Evolutionary conservation across 2,329 filamentous ascomycete genomes (phyloP), one percentile per base, ranked within the genome.

Genomic region (Xylariaceae sp.): DNA sequence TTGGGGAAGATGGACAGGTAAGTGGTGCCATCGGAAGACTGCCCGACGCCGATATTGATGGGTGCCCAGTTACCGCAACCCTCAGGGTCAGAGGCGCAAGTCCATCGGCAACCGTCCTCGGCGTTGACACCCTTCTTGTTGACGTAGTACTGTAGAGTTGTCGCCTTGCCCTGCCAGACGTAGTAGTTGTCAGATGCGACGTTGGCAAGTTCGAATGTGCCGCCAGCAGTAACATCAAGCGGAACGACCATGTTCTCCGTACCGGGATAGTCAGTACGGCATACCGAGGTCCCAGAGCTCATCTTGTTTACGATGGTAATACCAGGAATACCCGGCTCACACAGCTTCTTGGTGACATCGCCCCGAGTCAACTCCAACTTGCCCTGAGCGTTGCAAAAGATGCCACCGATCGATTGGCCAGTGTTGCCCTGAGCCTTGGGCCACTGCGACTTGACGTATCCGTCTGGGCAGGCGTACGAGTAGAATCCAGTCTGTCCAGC

Each of bases 251-350:
- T 94, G 67, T 82, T 82, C 79, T 99, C 95, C 57, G 87, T 92
- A 71, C 92, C 94, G 61, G 95, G 95, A 78, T 99, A 99, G 75
- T 97, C 92, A 64, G 95, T 98, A 75, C 92, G 92, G 86, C 95
- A 99, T 66, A 96, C 84, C 40, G 89, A 83, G 24, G 91, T 88
- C 39, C 83, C 77, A 33, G 84, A 71, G 46, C 75, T 70, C 29
- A 97, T 81, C 53, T 88, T 86, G 82, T 96, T 99, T 74, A 87
- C 72, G 58, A 96, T 84, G 58, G 81, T 80, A 65, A 97, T 84
- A 64, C 87, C 85, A 36, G 87, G 86, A 46, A 84, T 82, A 61
- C 93, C 92, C 28, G 77, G 66, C 69, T 89, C 86, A 77, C 95
- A 99, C 29, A 99, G 87, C 45, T 81, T 89, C 59, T 83, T 82